Percentiles rank a stretch among this genome's conserved stretches.
phyloP scores from a whole-genome alignment of 257 asterid species.

The Salvia miltiorrhiza region DNA sequence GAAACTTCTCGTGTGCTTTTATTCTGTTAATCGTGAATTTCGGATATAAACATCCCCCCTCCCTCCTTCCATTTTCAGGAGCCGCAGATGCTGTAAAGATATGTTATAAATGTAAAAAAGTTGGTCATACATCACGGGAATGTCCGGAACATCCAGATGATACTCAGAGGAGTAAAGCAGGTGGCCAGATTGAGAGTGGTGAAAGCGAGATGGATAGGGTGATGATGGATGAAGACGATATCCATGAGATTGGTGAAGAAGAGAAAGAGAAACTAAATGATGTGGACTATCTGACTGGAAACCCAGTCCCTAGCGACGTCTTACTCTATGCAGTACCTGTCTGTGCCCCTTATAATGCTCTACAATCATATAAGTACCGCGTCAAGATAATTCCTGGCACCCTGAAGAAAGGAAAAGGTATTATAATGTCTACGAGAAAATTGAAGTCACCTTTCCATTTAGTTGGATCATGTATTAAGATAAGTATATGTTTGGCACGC shows the following conservation, averaged over 20 bases:
- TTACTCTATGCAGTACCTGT: conserved; percentile 87
- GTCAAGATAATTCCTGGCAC: conserved; percentile 95
- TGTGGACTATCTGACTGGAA: conserved; percentile 92
- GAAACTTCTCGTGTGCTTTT: background rate
- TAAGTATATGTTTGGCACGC: conserved; percentile 13
- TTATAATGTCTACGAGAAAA: background rate
- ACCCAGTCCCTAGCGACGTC: conserved; percentile 68
- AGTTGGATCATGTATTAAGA: background rate
- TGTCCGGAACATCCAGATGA: conserved; percentile 69
- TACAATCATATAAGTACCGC: conserved; percentile 87
- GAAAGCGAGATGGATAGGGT: conserved; percentile 56
- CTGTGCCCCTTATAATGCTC: conserved; percentile 84
- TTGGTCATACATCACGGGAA: conserved; percentile 82
- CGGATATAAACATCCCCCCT: background rate
- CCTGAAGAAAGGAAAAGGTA: conserved; percentile 94
- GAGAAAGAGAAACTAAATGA: conserved; percentile 85
- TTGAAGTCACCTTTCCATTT: background rate
- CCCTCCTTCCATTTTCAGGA: conserved; percentile 35
- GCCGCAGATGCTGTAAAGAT: conserved; percentile 62
- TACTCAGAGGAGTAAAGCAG: conserved; percentile 31
- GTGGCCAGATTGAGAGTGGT: conserved; percentile 24
- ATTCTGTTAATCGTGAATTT: background rate
- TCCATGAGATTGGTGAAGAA: conserved; percentile 94
- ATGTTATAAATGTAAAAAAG: conserved; percentile 88
- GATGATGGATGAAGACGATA: conserved; percentile 92